These are phyloP conservation scores for Botryotinia convoluta DNA, from an alignment of 2,329 filamentous ascomycete species.

Conservation along the genomic window DNA sequence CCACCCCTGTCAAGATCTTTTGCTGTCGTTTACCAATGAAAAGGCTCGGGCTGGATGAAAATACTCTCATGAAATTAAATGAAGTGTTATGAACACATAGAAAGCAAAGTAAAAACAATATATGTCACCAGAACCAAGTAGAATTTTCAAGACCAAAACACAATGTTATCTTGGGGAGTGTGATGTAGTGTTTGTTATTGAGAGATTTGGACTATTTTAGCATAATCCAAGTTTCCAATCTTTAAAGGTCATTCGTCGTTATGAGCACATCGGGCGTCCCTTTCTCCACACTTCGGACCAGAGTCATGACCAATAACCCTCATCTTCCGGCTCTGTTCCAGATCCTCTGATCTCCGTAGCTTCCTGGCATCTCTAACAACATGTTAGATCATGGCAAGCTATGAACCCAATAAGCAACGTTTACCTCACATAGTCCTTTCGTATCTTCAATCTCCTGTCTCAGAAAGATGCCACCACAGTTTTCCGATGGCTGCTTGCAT, in stretches of 20 bases:
- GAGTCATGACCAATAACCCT: constrained; percentile 29
- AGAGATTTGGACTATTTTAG: not conserved
- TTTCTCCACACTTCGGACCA: not conserved
- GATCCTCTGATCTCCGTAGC: constrained; percentile 20
- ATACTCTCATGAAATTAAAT: not conserved
- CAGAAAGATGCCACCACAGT: constrained; percentile 32
- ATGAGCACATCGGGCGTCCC: not conserved
- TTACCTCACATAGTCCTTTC: constrained; percentile 25
- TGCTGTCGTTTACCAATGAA: not conserved
- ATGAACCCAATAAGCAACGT: not conserved
- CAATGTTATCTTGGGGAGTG: not conserved
- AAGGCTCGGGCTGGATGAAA: not conserved
- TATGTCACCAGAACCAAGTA: not conserved
- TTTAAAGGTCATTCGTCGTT: not conserved
- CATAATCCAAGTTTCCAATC: not conserved
- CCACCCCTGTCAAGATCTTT: not conserved
- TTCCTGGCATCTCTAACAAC: constrained; percentile 26
- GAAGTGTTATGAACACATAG: not conserved
- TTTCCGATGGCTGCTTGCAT: constrained; percentile 26
- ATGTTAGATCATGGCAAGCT: constrained; percentile 10
- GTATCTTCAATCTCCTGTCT: constrained; percentile 31
- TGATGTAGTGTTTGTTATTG: not conserved
- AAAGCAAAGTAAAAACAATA: not conserved
- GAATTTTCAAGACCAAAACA: not conserved
- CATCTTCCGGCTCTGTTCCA: constrained; percentile 24